phyloP scores from a whole-genome alignment of 2,329 filamentous ascomycete genomes.

The Tolypocladium ovalisporum region DNA sequence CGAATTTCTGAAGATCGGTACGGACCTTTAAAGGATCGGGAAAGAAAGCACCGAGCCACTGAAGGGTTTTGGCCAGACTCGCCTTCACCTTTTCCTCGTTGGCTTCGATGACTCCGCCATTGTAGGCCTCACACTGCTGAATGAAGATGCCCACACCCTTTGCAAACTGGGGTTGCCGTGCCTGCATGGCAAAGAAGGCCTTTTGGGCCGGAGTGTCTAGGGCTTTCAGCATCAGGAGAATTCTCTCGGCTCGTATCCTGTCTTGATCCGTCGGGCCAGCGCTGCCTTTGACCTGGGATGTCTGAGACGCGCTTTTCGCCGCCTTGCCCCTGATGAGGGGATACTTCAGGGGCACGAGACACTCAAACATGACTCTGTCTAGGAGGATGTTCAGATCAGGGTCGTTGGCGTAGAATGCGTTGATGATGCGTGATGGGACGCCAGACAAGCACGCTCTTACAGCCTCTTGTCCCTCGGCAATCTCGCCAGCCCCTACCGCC shows the following conservation, averaged over 20 bases:
- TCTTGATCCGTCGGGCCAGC: conserved; percentile 53
- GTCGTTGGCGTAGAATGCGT: conserved; percentile 85
- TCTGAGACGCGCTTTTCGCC: conserved; percentile 51
- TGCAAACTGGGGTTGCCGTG: conserved; percentile 63
- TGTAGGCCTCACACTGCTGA: conserved; percentile 77
- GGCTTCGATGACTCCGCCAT: conserved; percentile 72
- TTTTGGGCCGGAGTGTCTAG: conserved; percentile 69
- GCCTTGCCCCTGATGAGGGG: conserved; percentile 53
- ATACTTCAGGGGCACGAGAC: conserved; percentile 78
- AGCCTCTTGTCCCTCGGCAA: conserved; percentile 69
- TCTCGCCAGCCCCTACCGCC: conserved; percentile 85
- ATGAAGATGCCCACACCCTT: conserved; percentile 68
- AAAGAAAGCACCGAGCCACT: conserved; percentile 62
- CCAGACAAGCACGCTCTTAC: conserved; percentile 66
- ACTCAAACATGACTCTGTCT: conserved; percentile 77
- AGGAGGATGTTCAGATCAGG: conserved; percentile 73
- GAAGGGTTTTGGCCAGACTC: conserved; percentile 61
- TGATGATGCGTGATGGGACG: conserved; percentile 77
- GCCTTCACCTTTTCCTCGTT: conserved; percentile 58
- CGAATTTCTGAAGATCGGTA: conserved; percentile 79
- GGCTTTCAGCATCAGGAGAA: conserved; percentile 69
- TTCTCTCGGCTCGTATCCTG: conserved; percentile 70
- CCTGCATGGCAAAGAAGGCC: conserved; percentile 81
- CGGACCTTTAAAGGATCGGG: conserved; percentile 64
- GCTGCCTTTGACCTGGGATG: conserved; percentile 35